A percentile compares a stretch with the other conserved stretches of the same genome.
Evolutionary conservation across 495 filamentous ascomycete species (phyloP).

Genomic region (Chaetomium fimeti): DNA sequence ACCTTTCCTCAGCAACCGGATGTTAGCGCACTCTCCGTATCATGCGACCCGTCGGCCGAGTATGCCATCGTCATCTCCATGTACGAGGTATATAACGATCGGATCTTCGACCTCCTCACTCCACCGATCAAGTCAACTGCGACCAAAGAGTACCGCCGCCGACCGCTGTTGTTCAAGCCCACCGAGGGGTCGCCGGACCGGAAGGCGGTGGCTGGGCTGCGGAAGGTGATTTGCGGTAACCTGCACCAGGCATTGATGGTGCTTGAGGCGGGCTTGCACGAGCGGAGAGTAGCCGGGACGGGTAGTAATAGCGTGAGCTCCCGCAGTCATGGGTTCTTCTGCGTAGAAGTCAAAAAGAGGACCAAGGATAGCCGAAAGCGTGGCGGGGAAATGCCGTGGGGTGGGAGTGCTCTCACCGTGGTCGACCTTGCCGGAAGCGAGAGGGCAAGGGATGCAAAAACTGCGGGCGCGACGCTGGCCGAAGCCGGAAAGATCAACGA

Average conservation of each 20-base stretch:
- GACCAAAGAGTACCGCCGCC: conserved; percentile 67
- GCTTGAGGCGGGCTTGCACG: conserved; percentile 83
- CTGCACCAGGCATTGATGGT: conserved; percentile 87
- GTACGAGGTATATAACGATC: conserved; percentile 99
- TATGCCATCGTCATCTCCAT: conserved; percentile 91
- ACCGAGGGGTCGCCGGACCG: conserved; percentile 80
- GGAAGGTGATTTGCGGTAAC: conserved; percentile 83
- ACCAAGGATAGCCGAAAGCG: conserved; percentile 47
- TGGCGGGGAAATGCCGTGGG: conserved; percentile 60
- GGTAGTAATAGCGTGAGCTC: conserved; percentile 85
- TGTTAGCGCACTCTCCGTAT: conserved; percentile 65
- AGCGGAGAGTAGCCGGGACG: conserved; percentile 85
- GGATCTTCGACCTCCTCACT: conserved; percentile 89
- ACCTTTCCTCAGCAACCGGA: conserved; percentile 70
- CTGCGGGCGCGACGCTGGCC: conserved; percentile 82
- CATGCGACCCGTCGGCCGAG: conserved; percentile 69
- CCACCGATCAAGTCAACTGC: conserved; percentile 47
- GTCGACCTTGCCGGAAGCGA: conserved; percentile 95
- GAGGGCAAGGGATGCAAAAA: conserved; percentile 88
- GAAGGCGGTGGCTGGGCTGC: conserved; percentile 87
- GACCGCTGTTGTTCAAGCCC: conserved; percentile 80
- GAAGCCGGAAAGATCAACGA: conserved; percentile 99
- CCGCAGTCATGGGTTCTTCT: conserved; percentile 94
- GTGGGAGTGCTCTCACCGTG: conserved; percentile 77
- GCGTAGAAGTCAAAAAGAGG: conserved; percentile 88